A percentile compares a stretch with the other conserved stretches of the same genome.
phyloP scores from a whole-genome alignment of 306 rosid genomes.

The Casuarina cunninghamiana region DNA sequence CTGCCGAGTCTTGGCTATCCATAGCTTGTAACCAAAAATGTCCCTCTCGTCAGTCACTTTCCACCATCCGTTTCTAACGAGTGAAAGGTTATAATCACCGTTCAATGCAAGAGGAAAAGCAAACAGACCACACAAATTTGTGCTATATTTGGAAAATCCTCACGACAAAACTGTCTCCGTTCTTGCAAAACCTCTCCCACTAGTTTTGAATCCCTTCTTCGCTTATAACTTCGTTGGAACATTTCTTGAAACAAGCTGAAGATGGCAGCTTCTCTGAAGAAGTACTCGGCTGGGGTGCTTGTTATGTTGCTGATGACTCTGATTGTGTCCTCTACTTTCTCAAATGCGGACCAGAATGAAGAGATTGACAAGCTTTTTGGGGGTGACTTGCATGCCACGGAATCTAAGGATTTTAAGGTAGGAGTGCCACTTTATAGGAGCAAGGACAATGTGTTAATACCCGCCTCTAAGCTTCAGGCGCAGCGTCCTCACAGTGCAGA shows the following conservation, averaged over 20 bases:
- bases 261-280: neutral
- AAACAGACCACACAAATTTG: neutral
- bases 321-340: neutral
- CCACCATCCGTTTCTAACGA: neutral
- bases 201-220: neutral
- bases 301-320: slow-evolving; percentile 1
- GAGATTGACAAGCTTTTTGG: neutral
- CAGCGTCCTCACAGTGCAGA: neutral
- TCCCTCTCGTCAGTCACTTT: neutral
- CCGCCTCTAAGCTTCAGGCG: slow-evolving; percentile 17
- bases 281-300: neutral
- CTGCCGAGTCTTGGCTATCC: neutral
- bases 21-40: neutral
- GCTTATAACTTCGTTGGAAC: neutral
- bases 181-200: neutral
- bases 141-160: slow-evolving; percentile 4
- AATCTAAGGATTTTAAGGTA: slow-evolving; percentile 4
- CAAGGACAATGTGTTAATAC: slow-evolving; percentile 20
- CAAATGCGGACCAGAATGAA: neutral
- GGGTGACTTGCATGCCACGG: neutral
- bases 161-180: neutral
- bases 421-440: slow-evolving; percentile 36
- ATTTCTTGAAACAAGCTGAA: neutral
- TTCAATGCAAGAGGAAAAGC: neutral
- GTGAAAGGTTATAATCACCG: neutral